Base-by-base conservation (phyloP, 768 basidiomycete genomes). In the Xerocomus spinulosus region DNA sequence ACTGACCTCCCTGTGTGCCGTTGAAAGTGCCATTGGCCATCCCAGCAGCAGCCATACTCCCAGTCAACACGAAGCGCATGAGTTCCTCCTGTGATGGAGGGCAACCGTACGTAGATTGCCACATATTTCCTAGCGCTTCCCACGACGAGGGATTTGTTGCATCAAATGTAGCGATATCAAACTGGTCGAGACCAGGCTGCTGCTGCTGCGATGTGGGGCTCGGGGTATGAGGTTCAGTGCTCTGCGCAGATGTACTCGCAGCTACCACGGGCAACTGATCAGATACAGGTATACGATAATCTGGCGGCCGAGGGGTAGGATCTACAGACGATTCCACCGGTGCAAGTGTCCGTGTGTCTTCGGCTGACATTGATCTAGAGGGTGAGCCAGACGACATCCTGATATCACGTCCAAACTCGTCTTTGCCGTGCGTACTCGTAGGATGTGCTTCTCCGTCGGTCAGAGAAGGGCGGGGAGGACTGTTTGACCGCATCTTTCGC, bases 361-460 rank as follows among this genome's bases (percentile, higher is more conserved):
- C 60, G 47, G 46, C 50, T 38, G 61, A 62, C 42, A 37, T 43
- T 4, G 67, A 56, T 46, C 66, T 59, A 29, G 68, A 63, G 42
- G 58, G 64, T 47, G 66, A 63, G 40, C 51, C 45, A 32, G 85
- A 81, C 34, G 70, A 67, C 29, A 77, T 70, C 57, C 88, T 77
- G 60, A 89, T 75, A 63, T 91, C 87, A 58, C 89, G 82, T 56
- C 89, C 88, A 68, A 92, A 92, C 67, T 92, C 88, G 76, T 92
- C 88, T 68, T 82, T 88, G 48, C 71, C 81, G n/a, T 63, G 55
- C 44, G 61, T 61, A 57, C 64, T 51, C 53, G 54, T 62, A 44
- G 55, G 57, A 44, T 57, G 59, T 42, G 59, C 46, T 46, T 64
- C 54, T 50, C 48, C 49, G 34, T 69, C 59, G 46, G 68, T 59